Base-by-base conservation (phyloP, 2,329 filamentous ascomycete genomes). In the Sclerotinia nivalis region DNA sequence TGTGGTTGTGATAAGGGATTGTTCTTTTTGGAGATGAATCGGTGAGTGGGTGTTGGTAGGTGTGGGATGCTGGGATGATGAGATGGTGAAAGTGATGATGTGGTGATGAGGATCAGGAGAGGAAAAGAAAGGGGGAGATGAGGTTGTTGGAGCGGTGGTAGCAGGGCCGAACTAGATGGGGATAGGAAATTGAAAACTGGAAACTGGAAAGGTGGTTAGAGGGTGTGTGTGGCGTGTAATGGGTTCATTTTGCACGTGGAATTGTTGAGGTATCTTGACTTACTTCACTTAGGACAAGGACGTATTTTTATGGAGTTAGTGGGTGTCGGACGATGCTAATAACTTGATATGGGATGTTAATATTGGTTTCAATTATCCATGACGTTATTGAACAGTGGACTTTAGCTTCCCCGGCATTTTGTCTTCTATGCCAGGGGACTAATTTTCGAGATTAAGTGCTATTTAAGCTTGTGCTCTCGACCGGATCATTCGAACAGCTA, bases 161-260 rank as follows among this genome's bases (percentile, higher is more conserved):
- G 31, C 45, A 64, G 31, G 60, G 60, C 60, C 52, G 60, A 64
- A 49, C 60, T 64, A 50, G 60, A 25, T 64, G 22, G 31, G 31
- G 37, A 43, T 28, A n/a, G 54, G 31, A 56, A 59, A 20, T 15
- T 9, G n/a, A 22, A 20, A 20, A 28, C 2, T 13, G 15, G 22
- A 20, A 25, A 28, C 1, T 43, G 37, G 37, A 7, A n/a, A 34
- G 4, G 43, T 34, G 10, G 37, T 61, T 34, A 6, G 20, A n/a
- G 6, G 1, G 10, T 18, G 6, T n/a, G 25, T 61, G 40, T 61
- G 18, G 43, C 31, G 31, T 31, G 31, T 31, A 28, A 47, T 61
- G 59, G n/a, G n/a, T n/a, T n/a, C n/a, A n/a, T n/a, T n/a, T n/a
- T n/a, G n/a, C 43, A 61, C 25, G 43, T 49, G 59, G 31, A 15